These are phyloP conservation scores for Hylodesmum podocarpum DNA, from an alignment of 306 rosid genomes.

Conservation along the genomic window DNA sequence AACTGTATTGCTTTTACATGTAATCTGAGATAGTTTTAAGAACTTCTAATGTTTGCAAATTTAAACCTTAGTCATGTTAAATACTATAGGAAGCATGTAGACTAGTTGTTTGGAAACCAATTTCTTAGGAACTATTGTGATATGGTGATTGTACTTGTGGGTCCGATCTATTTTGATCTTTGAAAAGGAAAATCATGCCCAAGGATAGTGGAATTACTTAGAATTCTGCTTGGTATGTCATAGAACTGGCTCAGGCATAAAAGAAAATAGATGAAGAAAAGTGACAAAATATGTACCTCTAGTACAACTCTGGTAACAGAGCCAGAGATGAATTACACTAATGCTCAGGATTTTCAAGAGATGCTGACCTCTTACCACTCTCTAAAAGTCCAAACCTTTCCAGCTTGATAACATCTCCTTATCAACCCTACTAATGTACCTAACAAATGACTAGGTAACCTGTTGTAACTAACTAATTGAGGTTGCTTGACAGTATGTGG, in stretches of 20 bases:
- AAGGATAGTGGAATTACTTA: background rate
- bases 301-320: background rate
- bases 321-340: background rate
- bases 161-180: slow-evolving; percentile 12
- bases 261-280: background rate
- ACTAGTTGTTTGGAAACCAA: background rate
- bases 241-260: background rate
- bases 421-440: background rate
- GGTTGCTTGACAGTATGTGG: background rate
- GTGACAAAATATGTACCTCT: background rate
- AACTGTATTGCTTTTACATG: background rate
- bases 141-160: slow-evolving; percentile 9
- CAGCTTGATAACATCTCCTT: background rate
- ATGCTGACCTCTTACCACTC: background rate
- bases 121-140: background rate
- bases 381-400: background rate
- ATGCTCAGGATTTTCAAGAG: background rate
- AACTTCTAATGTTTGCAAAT: background rate
- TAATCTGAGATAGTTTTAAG: background rate
- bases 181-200: background rate
- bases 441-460: background rate
- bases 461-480: background rate
- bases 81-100: background rate
- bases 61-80: slow-evolving; percentile 1
- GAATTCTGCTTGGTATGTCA: background rate